Conservation (phyloP, 441 rosid species). For the Mallotus japonicus region DNA sequence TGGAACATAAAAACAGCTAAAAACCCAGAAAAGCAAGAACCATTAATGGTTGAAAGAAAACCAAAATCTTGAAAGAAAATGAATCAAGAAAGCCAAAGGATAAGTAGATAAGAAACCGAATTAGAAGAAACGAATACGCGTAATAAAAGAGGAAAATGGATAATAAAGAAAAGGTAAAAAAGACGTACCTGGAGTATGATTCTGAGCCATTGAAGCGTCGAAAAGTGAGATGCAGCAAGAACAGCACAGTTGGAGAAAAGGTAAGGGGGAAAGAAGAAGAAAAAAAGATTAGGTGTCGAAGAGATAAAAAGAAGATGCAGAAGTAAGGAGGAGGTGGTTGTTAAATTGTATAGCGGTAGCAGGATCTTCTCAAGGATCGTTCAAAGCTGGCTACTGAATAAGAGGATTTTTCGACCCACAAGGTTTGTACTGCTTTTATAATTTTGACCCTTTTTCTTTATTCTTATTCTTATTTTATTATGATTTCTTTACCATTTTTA, state of each 20-base stretch:
- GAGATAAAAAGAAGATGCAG: not conserved
- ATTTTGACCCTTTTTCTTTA: not conserved
- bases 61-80: slow-evolving; percentile 8
- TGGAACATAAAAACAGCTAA: slow-evolving; percentile 9
- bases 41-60: not conserved
- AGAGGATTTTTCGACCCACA: not conserved
- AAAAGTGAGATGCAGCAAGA: not conserved
- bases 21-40: not conserved
- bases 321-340: slow-evolving; percentile 11
- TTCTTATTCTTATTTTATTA: no score
- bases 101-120: not conserved
- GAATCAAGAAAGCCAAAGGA: slow-evolving; percentile 25
- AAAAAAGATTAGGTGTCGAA: not conserved
- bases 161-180: not conserved
- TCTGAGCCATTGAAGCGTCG: slow-evolving; percentile 40
- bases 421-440: not conserved
- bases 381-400: not conserved
- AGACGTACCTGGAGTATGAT: slow-evolving; percentile 43
- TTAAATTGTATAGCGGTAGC: not conserved
- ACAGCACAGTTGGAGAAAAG: slow-evolving; percentile 4
- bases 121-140: not conserved
- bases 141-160: not conserved
- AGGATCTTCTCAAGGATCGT: slow-evolving; percentile 7
- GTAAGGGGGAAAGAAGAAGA: no score
- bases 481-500: no score